Base-by-base conservation (phyloP, 2,329 filamentous ascomycete species). In the Myriosclerotinia duriaeana region DNA sequence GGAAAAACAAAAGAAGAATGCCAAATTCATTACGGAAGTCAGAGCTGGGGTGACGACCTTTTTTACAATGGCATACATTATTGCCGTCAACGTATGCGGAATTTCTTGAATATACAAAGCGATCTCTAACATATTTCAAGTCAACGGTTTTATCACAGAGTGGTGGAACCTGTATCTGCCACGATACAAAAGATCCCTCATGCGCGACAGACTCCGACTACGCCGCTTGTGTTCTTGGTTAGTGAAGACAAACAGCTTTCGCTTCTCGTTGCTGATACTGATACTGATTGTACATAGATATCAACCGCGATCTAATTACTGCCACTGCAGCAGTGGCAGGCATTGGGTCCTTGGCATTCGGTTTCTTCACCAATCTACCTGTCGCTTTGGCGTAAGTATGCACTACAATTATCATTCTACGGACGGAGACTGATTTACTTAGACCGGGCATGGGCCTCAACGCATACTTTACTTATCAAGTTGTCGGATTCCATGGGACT, bases 31-130 rank as follows among this genome's bases (percentile, higher is more conserved):
- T 70, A 89, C 87, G 30, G 92, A 95, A 77, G 79, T 95, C 66
- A 87, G 91, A 38, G 92, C 91, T 40, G 92, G 91, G 1, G 77
- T 94, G 64, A 92, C 92, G 1, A 95, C 91, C 2, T 91, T 91
- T 75, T 88, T 89, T 65, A 90, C 89, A 3, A 92, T 93, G 91
- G 89, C 90, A 17, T 94, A 93, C 78, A 94, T 95, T 72, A 93
- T 95, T 74, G 89, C 89, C 11, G 87, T 89, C 69, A 88, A 89
- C 72, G 85, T 86, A 70, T 73, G 81, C 73, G 5, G 4, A 8
- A 5, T 38, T 20, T 36, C 5, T n/a, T 20, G 5, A 44, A 44
- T 6, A 12, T 15, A 15, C n/a, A 22, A 12, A 8, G 26, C 14
- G 38, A 12, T 9, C 14, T 70, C 20, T 12, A 50, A 40, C 58